Conservation (phyloP, 805 yeast genomes). For the Monosporozyma servazzii region DNA sequence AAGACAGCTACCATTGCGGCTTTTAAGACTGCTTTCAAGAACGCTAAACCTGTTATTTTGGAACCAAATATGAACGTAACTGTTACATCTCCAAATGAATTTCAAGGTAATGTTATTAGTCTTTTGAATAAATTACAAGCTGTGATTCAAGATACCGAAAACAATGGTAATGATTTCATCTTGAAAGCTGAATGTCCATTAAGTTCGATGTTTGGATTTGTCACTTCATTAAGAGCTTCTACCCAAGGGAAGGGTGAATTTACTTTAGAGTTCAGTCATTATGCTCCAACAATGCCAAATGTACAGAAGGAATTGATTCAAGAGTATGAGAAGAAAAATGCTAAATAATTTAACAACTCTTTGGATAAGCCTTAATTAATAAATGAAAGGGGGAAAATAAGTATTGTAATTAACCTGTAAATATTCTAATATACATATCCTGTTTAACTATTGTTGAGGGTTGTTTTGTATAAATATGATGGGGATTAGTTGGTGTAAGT, state of each 20-base stretch:
- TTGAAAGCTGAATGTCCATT: constrained; percentile 93
- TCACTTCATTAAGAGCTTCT: constrained; percentile 87
- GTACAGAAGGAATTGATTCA: constrained; percentile 85
- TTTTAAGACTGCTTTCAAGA: constrained; percentile 81
- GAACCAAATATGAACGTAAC: constrained; percentile 96
- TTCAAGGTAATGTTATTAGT: constrained; percentile 90
- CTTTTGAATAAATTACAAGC: constrained; percentile 88
- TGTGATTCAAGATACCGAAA: constrained; percentile 86
- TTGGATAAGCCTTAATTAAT: not conserved
- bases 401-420: not conserved
- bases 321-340: constrained; percentile 58
- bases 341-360: too few relatives aligned
- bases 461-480: not conserved
- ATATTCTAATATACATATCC: constrained; percentile 3
- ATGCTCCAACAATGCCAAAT: constrained; percentile 84
- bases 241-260: constrained; percentile 99
- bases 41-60: constrained; percentile 75
- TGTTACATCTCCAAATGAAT: constrained; percentile 90
- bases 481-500: constrained; percentile 17
- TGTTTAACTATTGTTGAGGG: not conserved
- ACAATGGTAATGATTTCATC: constrained; percentile 89
- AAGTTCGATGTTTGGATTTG: constrained; percentile 92
- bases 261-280: constrained; percentile 86
- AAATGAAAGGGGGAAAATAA: constrained; percentile 1
- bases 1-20: constrained; percentile 88